Base-by-base conservation (phyloP, 2,329 filamentous ascomycete species). In the Huntiella abstrusa region DNA sequence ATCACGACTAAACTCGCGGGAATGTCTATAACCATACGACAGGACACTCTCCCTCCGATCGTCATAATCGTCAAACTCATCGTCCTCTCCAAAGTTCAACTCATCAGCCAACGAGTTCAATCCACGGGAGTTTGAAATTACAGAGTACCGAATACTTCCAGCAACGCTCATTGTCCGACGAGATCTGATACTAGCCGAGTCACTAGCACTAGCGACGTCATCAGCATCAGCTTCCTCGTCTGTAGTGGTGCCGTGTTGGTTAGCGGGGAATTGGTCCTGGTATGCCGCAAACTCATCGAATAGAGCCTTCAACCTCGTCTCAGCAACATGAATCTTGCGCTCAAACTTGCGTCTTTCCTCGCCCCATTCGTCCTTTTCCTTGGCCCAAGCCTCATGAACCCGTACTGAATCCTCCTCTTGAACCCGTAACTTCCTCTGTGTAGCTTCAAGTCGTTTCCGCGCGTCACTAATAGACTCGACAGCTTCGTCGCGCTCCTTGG, bases 61-160 rank as follows among this genome's bases (percentile, higher is more conserved):
- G 43, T 84, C 80, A 39, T 79, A 71, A 52, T 87, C 78, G 46
- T 75, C 46, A 28, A 37, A 72, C 38, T 74, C 69, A 32, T 87
- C 83, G 47, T 88, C 83, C 51, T 83, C 81, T 48, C 87, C 83
- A 51, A 94, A 82, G 51, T 83, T 79, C 46, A 98, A 70, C 62
- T 98, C 91, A 54, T 96, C 87, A 1, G 91, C 91, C 36, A 98
- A 68, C 51, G 81, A 93, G 49, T 85, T 77, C 3, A 64, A 56
- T 56, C 78, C 80, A 15, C 65, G 62, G 7, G 65, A 60, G 3
- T 69, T 71, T 51, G 69, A 77, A 51, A 82, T 65, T 17, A 80
- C 64, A 2, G 86, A 92, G 57, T 80, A 83, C 28, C 84, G 76
- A 51, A 84, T 71, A 58, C 78, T 68, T 69, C 79, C 70, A 59